A percentile compares a stretch with the other conserved stretches of the same genome.
Evolutionary conservation across 208 protist genomes (phyloP).

Genomic region (Phytomonas sp.): DNA sequence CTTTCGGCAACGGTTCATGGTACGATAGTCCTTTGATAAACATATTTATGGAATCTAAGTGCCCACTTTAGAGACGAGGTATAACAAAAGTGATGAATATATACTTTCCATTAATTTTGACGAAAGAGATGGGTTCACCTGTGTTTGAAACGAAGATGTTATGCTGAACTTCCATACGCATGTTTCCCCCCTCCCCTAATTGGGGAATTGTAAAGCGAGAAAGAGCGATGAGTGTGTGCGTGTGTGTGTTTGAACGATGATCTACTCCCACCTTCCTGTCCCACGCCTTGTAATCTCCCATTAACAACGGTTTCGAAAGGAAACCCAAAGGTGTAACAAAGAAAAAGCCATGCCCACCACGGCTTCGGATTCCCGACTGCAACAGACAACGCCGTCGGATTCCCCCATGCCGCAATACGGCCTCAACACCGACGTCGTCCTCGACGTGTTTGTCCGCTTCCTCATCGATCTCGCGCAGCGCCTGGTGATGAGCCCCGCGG

Average conservation of each 20-base stretch:
- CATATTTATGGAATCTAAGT: neutral
- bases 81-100: neutral
- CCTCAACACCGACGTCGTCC: conserved; percentile 16
- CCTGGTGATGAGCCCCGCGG: conserved; percentile 39
- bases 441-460: conserved; percentile 39
- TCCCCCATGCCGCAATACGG: conserved; percentile 4
- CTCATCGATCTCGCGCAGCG: conserved; percentile 52
- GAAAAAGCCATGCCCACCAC: neutral
- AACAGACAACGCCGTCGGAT: neutral
- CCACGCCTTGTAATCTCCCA: neutral
- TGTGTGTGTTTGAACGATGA: neutral
- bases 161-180: neutral
- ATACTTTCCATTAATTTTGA: neutral
- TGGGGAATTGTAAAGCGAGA: neutral
- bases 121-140: neutral
- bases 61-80: neutral
- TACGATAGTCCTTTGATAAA: neutral
- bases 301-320: neutral
- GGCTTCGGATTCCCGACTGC: neutral
- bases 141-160: neutral
- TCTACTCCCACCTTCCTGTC: neutral
- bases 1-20: neutral
- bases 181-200: neutral
- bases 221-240: too few relatives aligned
- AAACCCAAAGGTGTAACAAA: neutral